A percentile compares a stretch with the other conserved stretches of the same genome.
These are phyloP conservation scores for Pythium folliculosum DNA, from an alignment of 352 stramenopile species.

Conservation along the genomic window DNA sequence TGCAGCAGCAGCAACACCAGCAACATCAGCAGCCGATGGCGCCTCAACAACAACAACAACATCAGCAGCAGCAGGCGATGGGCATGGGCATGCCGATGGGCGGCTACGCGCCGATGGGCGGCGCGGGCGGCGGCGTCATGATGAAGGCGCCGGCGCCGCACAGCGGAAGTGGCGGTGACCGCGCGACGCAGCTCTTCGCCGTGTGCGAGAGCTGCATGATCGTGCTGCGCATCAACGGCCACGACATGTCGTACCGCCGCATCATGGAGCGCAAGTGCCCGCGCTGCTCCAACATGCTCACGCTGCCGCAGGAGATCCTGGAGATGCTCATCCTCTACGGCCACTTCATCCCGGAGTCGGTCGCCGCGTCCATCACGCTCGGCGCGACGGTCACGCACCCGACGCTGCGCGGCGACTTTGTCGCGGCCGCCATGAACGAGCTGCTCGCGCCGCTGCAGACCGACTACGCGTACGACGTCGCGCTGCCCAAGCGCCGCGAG, in stretches of 20 bases:
- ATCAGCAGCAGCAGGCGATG: constrained; percentile 22
- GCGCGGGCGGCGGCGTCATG: constrained; percentile 11
- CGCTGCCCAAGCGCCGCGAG: constrained; percentile 75
- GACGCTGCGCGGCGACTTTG: constrained; percentile 76
- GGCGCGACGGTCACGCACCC: constrained; percentile 71
- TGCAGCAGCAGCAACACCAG: constrained; percentile 17
- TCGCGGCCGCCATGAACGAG: constrained; percentile 84
- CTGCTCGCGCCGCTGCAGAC: constrained; percentile 76
- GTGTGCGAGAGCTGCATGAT: constrained; percentile 77
- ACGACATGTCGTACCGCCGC: constrained; percentile 82
- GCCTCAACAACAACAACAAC: neutral
- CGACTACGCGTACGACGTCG: constrained; percentile 84
- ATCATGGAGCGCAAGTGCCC: constrained; percentile 81
- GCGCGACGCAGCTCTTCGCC: constrained; percentile 62
- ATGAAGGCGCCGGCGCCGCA: constrained; percentile 6
- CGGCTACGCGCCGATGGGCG: constrained; percentile 22
- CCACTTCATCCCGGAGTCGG: constrained; percentile 73
- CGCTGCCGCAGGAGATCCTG: constrained; percentile 79
- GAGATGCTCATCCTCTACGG: constrained; percentile 89
- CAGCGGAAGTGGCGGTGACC: constrained; percentile 28
- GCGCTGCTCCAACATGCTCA: constrained; percentile 57
- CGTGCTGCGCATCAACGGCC: constrained; percentile 61
- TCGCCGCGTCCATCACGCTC: constrained; percentile 64
- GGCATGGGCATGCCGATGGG: constrained; percentile 17
- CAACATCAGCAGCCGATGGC: constrained; percentile 22